Base-by-base conservation (phyloP, 2,329 filamentous ascomycete species). In the Fusarium miscanthi region DNA sequence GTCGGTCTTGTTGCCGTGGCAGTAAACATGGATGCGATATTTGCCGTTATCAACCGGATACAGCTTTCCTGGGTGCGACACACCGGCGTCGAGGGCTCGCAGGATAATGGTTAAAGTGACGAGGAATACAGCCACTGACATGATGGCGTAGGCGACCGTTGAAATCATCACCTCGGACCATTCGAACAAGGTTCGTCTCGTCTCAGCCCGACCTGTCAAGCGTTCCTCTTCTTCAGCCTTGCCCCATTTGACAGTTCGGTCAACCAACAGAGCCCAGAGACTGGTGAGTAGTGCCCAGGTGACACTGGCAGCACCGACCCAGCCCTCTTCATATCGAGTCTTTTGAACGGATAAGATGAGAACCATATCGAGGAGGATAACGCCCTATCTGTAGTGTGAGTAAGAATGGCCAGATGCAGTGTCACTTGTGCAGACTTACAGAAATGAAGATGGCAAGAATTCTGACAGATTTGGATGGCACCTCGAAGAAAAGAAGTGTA, bases 181-280 rank as follows among this genome's bases (percentile, higher is more conserved):
- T 84, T 98, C 94, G 45, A 88, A 84, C 9, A 98, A 81, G 0
- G 94, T 93, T 33, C 95, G 90, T 30, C 95, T 89, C 16, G 92
- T 94, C 84, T 99, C 95, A 35, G 92, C 89, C 19, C 95, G 92
- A 16, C 96, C 96, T 1, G 95, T 98, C 25, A 98, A 85, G 31
- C 96, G 90, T 80, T 97, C 92, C 80, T 99, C 96, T 80, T 98
- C 96, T 77, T 98, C 94, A 3, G 87, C 87, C 82, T 98, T 98
- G 63, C 95, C 96, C 92, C 94, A 97, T 77, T 92, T 88, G 13
- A 99, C 96, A 8, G 93, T 90, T 52, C 92, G 88, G 78, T 97
- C 95, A 12, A 92, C 93, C 13, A 92, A 77, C 25, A 98, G 85
- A 30, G 92, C 92, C 90, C 94, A 98, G 6, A 93, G 80, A 40